Base-by-base conservation (phyloP, 2,329 filamentous ascomycete species). In the Coniochaeta sp. region DNA sequence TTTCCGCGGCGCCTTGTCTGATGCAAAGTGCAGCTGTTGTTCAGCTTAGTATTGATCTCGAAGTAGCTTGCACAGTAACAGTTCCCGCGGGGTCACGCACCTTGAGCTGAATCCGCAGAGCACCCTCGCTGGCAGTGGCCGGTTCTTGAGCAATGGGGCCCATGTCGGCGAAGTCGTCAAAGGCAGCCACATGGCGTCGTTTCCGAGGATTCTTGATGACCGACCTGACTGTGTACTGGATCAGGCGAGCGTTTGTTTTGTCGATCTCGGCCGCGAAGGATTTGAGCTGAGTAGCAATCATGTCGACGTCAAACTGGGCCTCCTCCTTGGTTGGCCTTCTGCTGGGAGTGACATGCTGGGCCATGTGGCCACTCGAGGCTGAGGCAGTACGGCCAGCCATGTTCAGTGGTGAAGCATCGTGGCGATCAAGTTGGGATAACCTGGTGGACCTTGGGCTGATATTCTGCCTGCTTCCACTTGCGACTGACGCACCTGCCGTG, bases 61-160 rank as follows among this genome's bases (percentile, higher is more conserved):
- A 31, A 18, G n/a, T 12, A n/a, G n/a, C n/a, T n/a, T n/a, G n/a
- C n/a, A n/a, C n/a, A n/a, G n/a, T n/a, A n/a, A n/a, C n/a, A n/a
- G n/a, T n/a, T n/a, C n/a, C n/a, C n/a, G n/a, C 6, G 5, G 18
- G 9, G 7, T 16, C 5, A 56, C 66, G 55, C 56, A 77, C 74
- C 71, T 81, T 82, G 51, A 74, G 70, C 56, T 74, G 78, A 35
- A 79, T 68, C 56, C 68, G 72, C 64, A 81, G 73, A 3, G 69
- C 71, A 16, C 65, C 58, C n/a, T 70, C 66, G 3, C 48, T 54
- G 0, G 49, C 50, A 4, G 51, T 52, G 14, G 67, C 61, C 0
- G 65, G 62, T 1, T 71, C 63, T 3, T 65, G 60, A 18, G 62
- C 63, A 16, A 54, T 53, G 1, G 58, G 56, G 14, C 65, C 68